A percentile compares a stretch with the other conserved stretches of the same genome.
phyloP scores from a whole-genome alignment of 768 basidiomycete species.

The Russula sp. region DNA sequence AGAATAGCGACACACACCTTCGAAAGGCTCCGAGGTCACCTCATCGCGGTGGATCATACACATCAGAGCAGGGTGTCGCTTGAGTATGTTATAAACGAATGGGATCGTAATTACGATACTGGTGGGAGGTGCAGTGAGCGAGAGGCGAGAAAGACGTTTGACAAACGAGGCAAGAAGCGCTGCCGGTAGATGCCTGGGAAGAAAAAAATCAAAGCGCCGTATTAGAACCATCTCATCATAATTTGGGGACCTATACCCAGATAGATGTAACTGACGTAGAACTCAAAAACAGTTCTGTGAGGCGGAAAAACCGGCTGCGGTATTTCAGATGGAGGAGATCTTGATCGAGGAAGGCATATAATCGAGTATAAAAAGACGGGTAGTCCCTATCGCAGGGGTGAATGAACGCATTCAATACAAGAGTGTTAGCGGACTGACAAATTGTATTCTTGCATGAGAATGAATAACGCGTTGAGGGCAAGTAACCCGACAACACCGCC shows the following conservation, averaged over 20 bases:
- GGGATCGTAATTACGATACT: constrained; percentile 90
- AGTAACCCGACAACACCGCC: constrained; percentile 84
- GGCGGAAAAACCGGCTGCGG: constrained; percentile 90
- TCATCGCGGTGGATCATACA: constrained; percentile 77
- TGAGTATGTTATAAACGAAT: constrained; percentile 91
- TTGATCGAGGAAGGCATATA: constrained; percentile 86
- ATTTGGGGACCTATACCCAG: background rate
- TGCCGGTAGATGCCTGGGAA: constrained; percentile 74
- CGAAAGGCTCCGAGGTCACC: constrained; percentile 34
- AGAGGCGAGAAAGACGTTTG: constrained; percentile 83
- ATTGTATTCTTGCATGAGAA: constrained; percentile 89
- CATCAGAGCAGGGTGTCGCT: constrained; percentile 90
- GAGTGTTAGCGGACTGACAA: constrained; percentile 53
- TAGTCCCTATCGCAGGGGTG: constrained; percentile 65
- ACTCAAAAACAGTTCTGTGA: constrained; percentile 85
- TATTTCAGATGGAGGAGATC: constrained; percentile 90
- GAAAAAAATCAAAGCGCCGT: background rate
- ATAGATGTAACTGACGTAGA: constrained; percentile 59
- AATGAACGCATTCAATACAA: background rate
- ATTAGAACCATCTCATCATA: background rate
- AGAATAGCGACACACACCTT: constrained; percentile 7
- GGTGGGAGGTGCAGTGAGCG: constrained; percentile 82
- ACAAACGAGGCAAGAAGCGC: constrained; percentile 93
- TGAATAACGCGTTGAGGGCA: constrained; percentile 87
- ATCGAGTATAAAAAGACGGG: constrained; percentile 88